Base-by-base conservation (phyloP, 148 eudicot genomes). In the Silene latifolia region DNA sequence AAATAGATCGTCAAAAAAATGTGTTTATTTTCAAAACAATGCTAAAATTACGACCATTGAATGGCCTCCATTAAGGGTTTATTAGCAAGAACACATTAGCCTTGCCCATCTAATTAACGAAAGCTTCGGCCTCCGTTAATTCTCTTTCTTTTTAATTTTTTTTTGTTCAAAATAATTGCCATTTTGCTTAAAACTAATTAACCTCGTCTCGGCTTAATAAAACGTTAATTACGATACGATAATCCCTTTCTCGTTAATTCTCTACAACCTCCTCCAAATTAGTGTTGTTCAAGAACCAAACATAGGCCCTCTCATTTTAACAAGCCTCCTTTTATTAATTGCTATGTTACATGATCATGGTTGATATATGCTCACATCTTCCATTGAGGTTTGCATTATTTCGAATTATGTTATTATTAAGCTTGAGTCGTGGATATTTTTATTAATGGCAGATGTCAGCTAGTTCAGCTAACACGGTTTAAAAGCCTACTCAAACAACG, bases 41-140 rank as follows among this genome's bases (percentile, higher is more conserved):
- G 71, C 56, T 67, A 67, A 67, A 67, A 84, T 67, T 67, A 67
- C 53, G 51, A 42, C 24, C 51, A 39, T 2, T 67, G 71, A 39
- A 67, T 67, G 71, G 53, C 54, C 19, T 6, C 51, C 56, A 44
- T 76, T 59, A 56, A 74, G 58, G 80, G 72, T 72, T 58, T 77
- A 82, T 78, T 77, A 83, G 80, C 77, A 77, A 67, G 32, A 32
- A 70, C 24, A 66, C 66, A 74, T 75, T 73, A 47, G 47, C 78
- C 68, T 76, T 76, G 68, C 74, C 83, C 84, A 80, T 80, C 71
- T 75, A 81, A 82, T 84, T 74, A 78, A 83, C 73, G 67, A 74
- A 81, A 75, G 82, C 76, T 72, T 32, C 74, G 75, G 67, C 74
- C 53, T 69, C 53, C 73, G 69, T 78, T 77, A 80, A 74, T 75